Evolutionary conservation across 192 early-diverging fungal genomes (phyloP), one percentile per base, ranked within the genome.

Genomic region (Coemansia sp.): DNA sequence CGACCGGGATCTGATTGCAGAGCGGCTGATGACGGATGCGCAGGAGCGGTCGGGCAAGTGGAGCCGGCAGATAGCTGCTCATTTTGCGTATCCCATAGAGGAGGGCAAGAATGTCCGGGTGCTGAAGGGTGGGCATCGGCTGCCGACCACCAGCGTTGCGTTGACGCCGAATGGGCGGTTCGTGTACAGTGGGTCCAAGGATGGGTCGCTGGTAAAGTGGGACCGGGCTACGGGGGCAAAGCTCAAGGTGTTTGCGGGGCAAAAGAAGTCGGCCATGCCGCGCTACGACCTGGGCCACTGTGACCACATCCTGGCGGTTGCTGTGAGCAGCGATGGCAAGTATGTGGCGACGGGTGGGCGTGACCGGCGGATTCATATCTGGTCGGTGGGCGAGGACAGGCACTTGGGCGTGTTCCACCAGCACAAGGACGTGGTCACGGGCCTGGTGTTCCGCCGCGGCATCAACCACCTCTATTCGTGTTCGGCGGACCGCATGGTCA

Each of bases 191-290:
- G 87, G 81, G 4, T 87, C 86, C 21, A 99, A 99, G 75, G 96
- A 97, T 65, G 91, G 86, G 30, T 78, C 82, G 26, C 86, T 99
- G 60, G 83, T 90, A 48, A 94, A 95, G 71, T 99, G 82, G 79
- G 67, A 73, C 48, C 67, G 85, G 25, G 79, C 65, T 28, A 83
- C 86, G 5, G 82, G 87, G 8, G 77, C 78, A 31, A 79, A 76
- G 53, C 64, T 91, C 17, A 68, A 82, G 40, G 61, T 78, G 19
- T 83, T 92, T 42, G 67, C 69, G 7, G 92, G 89, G 30, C 86
- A 82, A 35, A 60, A 82, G 64, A 71, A 52, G 29, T 52, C 51
- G 12, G 47, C 44, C 2, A 56, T 38, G 39, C 78, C 40, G 12
- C 76, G 79, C 16, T 50, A 80, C 19, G 77, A 72, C 53, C 60